Conservation (phyloP, 495 filamentous ascomycete species). For the Podospora pseudoanserina region DNA sequence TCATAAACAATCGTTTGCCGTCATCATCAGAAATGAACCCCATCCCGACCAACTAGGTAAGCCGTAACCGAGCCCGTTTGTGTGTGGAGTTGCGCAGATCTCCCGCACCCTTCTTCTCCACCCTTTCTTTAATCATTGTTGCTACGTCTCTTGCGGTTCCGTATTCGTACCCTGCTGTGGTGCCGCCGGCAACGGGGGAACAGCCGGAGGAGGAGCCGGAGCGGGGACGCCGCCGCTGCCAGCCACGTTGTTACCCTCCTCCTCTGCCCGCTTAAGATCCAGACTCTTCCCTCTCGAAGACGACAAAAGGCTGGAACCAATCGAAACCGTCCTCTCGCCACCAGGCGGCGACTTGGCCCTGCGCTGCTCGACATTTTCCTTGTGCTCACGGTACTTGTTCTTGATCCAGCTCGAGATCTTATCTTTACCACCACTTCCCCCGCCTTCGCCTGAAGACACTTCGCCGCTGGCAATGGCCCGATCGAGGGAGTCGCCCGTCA, state of each 20-base stretch:
- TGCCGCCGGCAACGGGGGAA: not conserved
- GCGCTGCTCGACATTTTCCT: conserved; percentile 61
- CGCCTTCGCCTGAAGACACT: conserved; percentile 36
- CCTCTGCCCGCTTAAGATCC: conserved; percentile 36
- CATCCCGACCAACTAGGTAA: not conserved
- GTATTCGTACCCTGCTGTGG: not conserved
- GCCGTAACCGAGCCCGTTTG: not conserved
- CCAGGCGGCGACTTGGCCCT: conserved; percentile 45
- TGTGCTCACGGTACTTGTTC: conserved; percentile 75
- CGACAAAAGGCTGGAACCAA: conserved; percentile 26
- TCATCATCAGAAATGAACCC: not conserved
- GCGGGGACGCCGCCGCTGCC: conserved; percentile 5
- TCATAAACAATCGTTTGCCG: not conserved
- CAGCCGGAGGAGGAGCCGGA: not conserved
- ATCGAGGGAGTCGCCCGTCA: conserved; percentile 54
- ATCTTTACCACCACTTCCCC: conserved; percentile 51
- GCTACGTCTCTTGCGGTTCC: not conserved
- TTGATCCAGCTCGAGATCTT: conserved; percentile 82
- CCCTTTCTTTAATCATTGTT: not conserved
- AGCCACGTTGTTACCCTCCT: conserved; percentile 29
- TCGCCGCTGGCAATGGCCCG: conserved; percentile 33
- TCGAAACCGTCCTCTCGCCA: conserved; percentile 29
- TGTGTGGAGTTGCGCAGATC: not conserved
- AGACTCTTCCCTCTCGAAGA: conserved; percentile 40
- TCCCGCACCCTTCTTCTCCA: not conserved